phyloP scores from a whole-genome alignment of 176 grass and related monocot genomes.

The Stipa capillata region DNA sequence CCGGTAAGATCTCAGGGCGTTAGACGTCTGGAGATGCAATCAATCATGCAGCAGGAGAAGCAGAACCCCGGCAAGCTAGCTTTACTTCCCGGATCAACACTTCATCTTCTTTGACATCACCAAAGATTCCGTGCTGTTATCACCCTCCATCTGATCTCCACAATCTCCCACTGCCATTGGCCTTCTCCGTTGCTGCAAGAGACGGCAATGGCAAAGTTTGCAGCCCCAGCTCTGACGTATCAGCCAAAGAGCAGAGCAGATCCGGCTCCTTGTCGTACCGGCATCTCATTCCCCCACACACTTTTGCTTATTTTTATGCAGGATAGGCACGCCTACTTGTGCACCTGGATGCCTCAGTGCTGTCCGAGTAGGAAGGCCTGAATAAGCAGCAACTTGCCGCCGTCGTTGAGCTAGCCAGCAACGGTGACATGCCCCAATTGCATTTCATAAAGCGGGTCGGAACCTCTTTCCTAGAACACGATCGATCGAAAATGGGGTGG shows the following conservation, averaged over 20 bases:
- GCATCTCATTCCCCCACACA: slow-evolving; percentile 23
- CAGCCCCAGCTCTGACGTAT: neutral
- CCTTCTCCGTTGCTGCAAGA: neutral
- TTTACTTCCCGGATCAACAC: neutral
- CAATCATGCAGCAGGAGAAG: neutral
- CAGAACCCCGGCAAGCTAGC: neutral
- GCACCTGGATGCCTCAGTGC: neutral
- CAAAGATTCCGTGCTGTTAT: neutral
- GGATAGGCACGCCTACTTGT: neutral
- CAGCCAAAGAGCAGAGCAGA: neutral
- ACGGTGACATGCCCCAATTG: neutral
- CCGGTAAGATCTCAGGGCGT: too few species aligned
- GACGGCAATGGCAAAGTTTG: slow-evolving; percentile 12
- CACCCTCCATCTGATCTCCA: neutral
- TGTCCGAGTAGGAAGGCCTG: slow-evolving; percentile 7
- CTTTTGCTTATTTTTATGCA: neutral
- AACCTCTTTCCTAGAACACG: neutral
- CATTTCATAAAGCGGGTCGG: neutral
- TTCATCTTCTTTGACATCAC: neutral
- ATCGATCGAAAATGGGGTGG: neutral
- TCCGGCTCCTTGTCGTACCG: neutral
- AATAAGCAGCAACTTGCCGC: slow-evolving; percentile 37
- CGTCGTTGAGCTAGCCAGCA: neutral
- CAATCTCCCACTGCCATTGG: neutral
- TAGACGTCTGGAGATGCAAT: neutral